A percentile compares a stretch with the other conserved stretches of the same genome.
These are phyloP conservation scores for Acephala macrosclerotiorum DNA, from an alignment of 2,329 filamentous ascomycete species.

Conservation along the genomic window DNA sequence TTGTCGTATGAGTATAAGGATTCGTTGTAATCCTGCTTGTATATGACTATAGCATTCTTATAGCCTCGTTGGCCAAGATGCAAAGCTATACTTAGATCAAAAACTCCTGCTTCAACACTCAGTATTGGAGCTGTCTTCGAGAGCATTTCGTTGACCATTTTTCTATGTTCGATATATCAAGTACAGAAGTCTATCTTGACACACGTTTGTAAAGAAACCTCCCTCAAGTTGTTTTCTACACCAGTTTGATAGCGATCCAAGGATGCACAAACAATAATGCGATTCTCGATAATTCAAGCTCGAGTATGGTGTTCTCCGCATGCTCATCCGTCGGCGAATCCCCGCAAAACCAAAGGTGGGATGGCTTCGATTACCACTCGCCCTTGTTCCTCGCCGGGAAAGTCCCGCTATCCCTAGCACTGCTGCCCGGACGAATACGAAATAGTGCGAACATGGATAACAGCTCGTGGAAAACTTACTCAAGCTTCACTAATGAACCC, in stretches of 20 bases:
- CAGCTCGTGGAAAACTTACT: too few relatives aligned
- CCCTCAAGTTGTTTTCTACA: too few relatives aligned
- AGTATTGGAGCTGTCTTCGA: not conserved
- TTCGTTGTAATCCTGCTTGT: not conserved
- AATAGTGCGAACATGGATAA: not conserved
- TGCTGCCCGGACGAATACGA: not conserved
- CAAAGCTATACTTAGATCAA: conserved; percentile 57
- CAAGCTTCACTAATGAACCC: not conserved
- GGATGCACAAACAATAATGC: too few relatives aligned
- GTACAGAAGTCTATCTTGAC: too few relatives aligned
- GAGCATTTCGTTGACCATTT: not conserved
- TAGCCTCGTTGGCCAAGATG: conserved; percentile 48
- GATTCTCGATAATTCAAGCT: not conserved
- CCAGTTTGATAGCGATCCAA: too few relatives aligned
- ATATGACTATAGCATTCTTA: conserved; percentile 9
- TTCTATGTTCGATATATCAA: not conserved
- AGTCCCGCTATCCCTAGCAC: not conserved
- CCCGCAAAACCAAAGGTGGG: not conserved
- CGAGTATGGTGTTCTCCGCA: not conserved
- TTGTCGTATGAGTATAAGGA: conserved; percentile 7
- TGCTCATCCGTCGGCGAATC: too few relatives aligned
- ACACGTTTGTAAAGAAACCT: too few relatives aligned
- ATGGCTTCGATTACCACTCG: not conserved
- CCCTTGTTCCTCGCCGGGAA: not conserved
- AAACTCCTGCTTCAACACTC: conserved; percentile 58